Conservation (phyloP, 2,329 filamentous ascomycete species). For the Trichoderma semiorbis region DNA sequence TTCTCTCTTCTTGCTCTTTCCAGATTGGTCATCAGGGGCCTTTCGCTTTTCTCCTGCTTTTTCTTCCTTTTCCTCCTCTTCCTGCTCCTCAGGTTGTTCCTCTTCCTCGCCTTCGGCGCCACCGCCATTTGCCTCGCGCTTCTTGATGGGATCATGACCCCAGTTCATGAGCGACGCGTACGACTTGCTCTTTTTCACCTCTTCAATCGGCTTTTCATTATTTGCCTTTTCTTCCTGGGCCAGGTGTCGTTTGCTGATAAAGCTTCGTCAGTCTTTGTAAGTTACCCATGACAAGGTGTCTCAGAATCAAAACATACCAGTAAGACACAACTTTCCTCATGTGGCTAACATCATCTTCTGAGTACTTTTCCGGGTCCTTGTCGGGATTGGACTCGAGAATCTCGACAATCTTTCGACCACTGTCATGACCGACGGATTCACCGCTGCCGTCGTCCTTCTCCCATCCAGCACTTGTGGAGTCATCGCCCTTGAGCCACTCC, state of each 20-base stretch:
- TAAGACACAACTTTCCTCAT: conserved; percentile 63
- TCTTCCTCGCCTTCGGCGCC: conserved; percentile 17
- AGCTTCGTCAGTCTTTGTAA: neutral
- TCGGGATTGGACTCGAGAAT: conserved; percentile 61
- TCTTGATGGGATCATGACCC: conserved; percentile 53
- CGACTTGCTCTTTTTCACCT: conserved; percentile 47
- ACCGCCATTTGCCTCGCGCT: conserved; percentile 21
- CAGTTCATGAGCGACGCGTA: conserved; percentile 63
- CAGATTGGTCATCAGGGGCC: conserved; percentile 22
- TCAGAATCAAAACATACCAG: conserved; percentile 36
- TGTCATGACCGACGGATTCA: conserved; percentile 62
- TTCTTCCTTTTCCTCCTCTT: conserved; percentile 15
- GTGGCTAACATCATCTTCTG: conserved; percentile 52
- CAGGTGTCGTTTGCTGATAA: conserved; percentile 55
- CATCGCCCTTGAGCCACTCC: conserved; percentile 57
- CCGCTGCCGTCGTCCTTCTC: conserved; percentile 53
- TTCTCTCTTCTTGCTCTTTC: conserved; percentile 33
- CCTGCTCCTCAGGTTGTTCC: neutral
- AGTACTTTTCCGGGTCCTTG: conserved; percentile 55
- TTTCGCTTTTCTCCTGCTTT: conserved; percentile 30
- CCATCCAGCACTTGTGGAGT: conserved; percentile 59
- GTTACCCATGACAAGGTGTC: neutral
- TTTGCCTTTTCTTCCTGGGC: conserved; percentile 61
- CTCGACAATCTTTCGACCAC: conserved; percentile 59
- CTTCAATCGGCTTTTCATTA: conserved; percentile 45